Base-by-base conservation (phyloP, 2,329 filamentous ascomycete genomes). In the Colletotrichum echinochloae region DNA sequence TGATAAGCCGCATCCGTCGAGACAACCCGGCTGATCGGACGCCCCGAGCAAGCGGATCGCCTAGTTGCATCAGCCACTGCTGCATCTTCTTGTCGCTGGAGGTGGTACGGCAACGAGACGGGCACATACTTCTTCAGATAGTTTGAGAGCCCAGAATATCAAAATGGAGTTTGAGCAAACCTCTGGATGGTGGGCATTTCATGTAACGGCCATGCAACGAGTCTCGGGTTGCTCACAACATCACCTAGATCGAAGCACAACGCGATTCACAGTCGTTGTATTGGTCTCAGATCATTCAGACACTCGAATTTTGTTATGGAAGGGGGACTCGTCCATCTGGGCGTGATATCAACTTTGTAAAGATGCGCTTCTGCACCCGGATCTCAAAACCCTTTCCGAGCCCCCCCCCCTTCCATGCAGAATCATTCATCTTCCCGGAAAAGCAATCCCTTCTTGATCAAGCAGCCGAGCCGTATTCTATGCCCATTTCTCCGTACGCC, bases 11-110 rank as follows among this genome's bases (percentile, higher is more conserved):
- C 44, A 5, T 55, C 26, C 37, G 33, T 49, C 16, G 28, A 57
- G 37, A 20, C 12, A 16, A 28, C 20, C n/a, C n/a, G n/a, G 57
- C 60, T 35, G 48, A 62, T 62, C 60, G 60, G 60, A 54, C 54
- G 60, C 37, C 26, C 60, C 60, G 60, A 62, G 60, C 37, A 48
- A 35, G 20, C 60, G 60, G 60, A 20, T 62, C 60, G 54, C 35
- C 16, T 57, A 3, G 1, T 20, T 39, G 18, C 35, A 14, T 18
- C 8, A 2, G 20, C 9, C 12, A 12, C 9, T 2, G 8, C 9
- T 2, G 28, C 16, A 8, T n/a, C 14, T 30, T 23, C 5, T n/a
- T 28, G 7, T 28, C 5, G 6, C 28, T 12, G 9, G 9, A 5
- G 30, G 5, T 3, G 3, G 5, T 44, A 2, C 37, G 2, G 18